phyloP scores from a whole-genome alignment of 495 filamentous ascomycete genomes.

The Oleoguttula mirabilis region DNA sequence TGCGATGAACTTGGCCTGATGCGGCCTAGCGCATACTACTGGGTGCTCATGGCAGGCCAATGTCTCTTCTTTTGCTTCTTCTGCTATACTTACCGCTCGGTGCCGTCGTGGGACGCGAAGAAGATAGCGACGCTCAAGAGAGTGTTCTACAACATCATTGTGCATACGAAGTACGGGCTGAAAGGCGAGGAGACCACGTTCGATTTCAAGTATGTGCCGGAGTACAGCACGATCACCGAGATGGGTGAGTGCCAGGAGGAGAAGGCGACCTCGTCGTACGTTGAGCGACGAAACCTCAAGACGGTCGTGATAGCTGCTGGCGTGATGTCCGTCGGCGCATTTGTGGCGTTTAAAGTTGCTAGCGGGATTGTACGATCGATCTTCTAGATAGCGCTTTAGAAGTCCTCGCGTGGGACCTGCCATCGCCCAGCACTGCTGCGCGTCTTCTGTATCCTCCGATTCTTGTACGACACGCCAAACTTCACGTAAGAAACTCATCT shows the following conservation, averaged over 20 bases:
- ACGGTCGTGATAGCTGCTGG: conserved; percentile 22
- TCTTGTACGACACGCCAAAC: too few species aligned
- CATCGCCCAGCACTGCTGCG: too few species aligned
- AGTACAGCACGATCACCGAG: conserved; percentile 32
- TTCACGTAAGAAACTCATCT: too few species aligned
- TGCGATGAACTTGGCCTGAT: conserved; percentile 49
- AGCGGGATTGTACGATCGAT: conserved; percentile 9
- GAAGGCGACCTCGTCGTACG: conserved; percentile 13
- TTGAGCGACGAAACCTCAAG: conserved; percentile 32
- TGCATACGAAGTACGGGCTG: conserved; percentile 45
- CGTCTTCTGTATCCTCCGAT: too few species aligned
- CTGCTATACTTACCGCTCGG: conserved; percentile 42
- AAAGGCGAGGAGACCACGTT: conserved; percentile 40
- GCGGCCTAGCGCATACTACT: conserved; percentile 44
- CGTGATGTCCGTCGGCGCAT: conserved; percentile 23
- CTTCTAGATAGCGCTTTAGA: too few species aligned
- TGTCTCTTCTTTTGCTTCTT: conserved; percentile 50
- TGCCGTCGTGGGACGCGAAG: conserved; percentile 45
- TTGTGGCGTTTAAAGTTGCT: conserved; percentile 5
- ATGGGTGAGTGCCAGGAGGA: conserved; percentile 27
- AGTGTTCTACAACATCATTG: conserved; percentile 42
- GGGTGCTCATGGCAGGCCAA: conserved; percentile 51
- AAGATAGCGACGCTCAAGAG: conserved; percentile 45
- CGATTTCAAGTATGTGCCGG: conserved; percentile 56
- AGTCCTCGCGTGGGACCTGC: too few species aligned